Base-by-base conservation (phyloP, 1,139 yeast species). In the Candida labiduridarum region DNA sequence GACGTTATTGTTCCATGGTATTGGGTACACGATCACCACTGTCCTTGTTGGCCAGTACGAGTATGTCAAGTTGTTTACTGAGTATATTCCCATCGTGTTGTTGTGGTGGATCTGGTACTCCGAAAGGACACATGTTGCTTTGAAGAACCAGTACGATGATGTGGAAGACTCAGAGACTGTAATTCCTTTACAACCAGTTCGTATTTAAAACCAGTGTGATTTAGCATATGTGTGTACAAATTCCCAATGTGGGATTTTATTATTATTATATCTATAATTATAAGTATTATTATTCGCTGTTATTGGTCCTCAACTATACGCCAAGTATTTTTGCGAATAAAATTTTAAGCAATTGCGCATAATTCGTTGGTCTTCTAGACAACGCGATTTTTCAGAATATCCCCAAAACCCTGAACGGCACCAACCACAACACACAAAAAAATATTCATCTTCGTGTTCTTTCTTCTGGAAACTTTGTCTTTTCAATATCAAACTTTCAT, bases 101-200 rank as follows among this genome's bases (percentile, higher is more conserved):
- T 41, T 39, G 29, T 39, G 41, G 41, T 39, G 16, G 11, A 39
- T 39, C 25, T 39, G 41, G 41, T 39, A 39, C 15, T 39, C 41
- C 15, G n/a, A 19, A 25, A 39, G n/a, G 12, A 6, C 41, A 6
- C 41, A 39, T 10, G 31, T 22, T 22, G 31, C 25, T 12, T 22
- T 18, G 16, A 18, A 39, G 12, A 39, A n/a, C 29, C 25, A 39
- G 22, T 22, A 4, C 10, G 31, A 12, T 7, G 41, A 39, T n/a
- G 41, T 39, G 10, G 41, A 39, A 22, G 41, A 39, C 15, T 8
- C 27, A 8, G 41, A 39, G 14, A 25, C 29, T 25, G 31, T 18
- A 5, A n/a, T 39, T 39, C 41, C 41, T 12, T 39, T 39, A n/a
- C 27, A 22, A 12, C 41, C 41, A n/a, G 14, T 39, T 12, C 8